Percentiles rank a stretch among this genome's conserved stretches.
Evolutionary conservation across 331 rosid genomes (phyloP).

Genomic region (Quercus lobata): DNA sequence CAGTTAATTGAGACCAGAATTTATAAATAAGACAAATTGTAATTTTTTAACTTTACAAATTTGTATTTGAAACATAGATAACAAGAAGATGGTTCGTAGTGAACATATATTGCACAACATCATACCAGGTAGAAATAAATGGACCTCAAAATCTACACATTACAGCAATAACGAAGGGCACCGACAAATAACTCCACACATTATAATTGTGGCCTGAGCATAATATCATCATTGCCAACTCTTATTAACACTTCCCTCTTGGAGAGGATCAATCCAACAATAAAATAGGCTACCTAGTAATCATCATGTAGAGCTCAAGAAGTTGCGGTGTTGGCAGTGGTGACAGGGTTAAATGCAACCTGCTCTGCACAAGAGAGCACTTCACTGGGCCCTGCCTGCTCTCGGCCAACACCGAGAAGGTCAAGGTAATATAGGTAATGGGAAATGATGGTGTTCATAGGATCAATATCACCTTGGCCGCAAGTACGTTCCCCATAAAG

Average conservation of each 20-base stretch:
- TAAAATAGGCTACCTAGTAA: constrained; percentile 29
- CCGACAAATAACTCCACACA: constrained; percentile 28
- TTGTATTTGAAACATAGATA: constrained; percentile 6
- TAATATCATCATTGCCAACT: constrained; percentile 38
- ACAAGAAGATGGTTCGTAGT: constrained; percentile 27
- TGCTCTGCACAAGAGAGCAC: constrained; percentile 73
- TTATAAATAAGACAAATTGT: not conserved
- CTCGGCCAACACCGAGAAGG: constrained; percentile 71
- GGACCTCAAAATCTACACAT: constrained; percentile 35
- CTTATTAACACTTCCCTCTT: constrained; percentile 41
- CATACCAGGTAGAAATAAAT: constrained; percentile 23
- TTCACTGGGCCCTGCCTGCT: constrained; percentile 62
- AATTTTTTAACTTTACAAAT: constrained; percentile 8
- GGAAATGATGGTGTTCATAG: constrained; percentile 76
- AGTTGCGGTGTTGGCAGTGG: constrained; percentile 32
- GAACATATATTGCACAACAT: constrained; percentile 39
- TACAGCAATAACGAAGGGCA: constrained; percentile 25
- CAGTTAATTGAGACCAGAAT: not conserved
- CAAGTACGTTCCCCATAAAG: constrained; percentile 78
- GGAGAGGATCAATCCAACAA: constrained; percentile 29
- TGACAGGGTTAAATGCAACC: constrained; percentile 62
- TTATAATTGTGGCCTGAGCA: constrained; percentile 34
- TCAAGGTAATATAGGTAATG: constrained; percentile 80
- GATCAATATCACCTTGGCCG: constrained; percentile 72
- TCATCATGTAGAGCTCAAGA: constrained; percentile 39